Percentiles rank a stretch among this genome's conserved stretches.
phyloP scores from a whole-genome alignment of 2,329 filamentous ascomycete genomes.

The Hymenoscyphus salicellus region DNA sequence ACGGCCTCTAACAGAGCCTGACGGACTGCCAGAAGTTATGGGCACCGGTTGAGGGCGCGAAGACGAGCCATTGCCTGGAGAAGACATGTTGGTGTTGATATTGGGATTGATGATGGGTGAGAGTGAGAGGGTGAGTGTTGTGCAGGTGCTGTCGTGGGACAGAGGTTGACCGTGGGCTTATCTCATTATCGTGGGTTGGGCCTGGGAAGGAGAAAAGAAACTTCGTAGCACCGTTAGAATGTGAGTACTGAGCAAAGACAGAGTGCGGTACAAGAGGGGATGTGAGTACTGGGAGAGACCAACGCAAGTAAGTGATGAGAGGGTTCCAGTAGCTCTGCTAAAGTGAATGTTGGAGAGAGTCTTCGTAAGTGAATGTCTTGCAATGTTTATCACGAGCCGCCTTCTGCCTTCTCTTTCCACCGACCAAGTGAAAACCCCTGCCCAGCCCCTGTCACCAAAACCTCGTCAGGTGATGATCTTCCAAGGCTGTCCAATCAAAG shows the following conservation, averaged over 20 bases:
- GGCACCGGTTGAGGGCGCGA: slow-evolving; percentile 39
- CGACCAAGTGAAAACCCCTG: not conserved
- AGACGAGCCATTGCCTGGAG: slow-evolving; percentile 34
- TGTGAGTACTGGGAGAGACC: not conserved
- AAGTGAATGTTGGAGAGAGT: not conserved
- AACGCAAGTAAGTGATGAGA: not conserved
- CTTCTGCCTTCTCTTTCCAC: not conserved
- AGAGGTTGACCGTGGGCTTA: slow-evolving; percentile 12
- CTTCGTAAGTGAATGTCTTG: not conserved
- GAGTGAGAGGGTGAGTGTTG: not conserved
- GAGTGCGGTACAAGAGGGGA: not conserved
- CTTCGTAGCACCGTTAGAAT: not conserved
- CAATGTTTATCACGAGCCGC: not conserved
- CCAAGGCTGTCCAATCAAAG: not conserved
- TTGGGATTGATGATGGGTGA: not conserved
- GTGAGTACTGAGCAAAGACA: not conserved
- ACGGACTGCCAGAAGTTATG: slow-evolving; percentile 45
- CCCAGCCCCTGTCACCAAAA: not conserved
- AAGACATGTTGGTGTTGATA: slow-evolving; percentile 31
- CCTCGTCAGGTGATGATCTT: not conserved
- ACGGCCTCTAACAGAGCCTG: slow-evolving; percentile 41
- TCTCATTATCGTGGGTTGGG: slow-evolving; percentile 15
- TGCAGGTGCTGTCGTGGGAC: slow-evolving; percentile 7
- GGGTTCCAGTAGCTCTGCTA: not conserved
- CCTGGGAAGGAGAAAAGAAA: slow-evolving; percentile 1